Conservation (phyloP, 176 grass and related monocot species). For the Paspalum notatum region DNA sequence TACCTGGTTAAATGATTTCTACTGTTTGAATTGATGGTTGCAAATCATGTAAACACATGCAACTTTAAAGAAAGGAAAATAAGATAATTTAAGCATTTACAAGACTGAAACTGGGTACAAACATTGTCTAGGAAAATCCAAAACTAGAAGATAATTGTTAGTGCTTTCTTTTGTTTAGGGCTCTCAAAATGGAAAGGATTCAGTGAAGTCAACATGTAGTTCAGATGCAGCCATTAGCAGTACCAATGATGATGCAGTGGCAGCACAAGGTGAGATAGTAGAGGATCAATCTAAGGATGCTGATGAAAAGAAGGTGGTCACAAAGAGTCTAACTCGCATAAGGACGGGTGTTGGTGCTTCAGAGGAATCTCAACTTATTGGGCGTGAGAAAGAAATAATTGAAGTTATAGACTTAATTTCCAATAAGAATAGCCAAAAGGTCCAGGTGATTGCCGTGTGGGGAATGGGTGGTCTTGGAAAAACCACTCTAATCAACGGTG, state of each 20-base stretch:
- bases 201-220: neutral
- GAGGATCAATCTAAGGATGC: neutral
- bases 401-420: neutral
- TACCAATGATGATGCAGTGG: neutral
- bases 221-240: no score
- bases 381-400: neutral
- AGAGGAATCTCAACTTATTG: constrained; percentile 6
- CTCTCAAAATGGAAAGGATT: neutral
- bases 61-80: neutral
- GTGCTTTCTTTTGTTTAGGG: neutral
- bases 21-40: no score
- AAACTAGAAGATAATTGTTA: neutral
- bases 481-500: constrained; percentile 9
- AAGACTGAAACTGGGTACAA: neutral
- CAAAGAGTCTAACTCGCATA: neutral
- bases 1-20: no score
- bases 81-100: neutral
- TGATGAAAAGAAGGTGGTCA: neutral
- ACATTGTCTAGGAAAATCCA: neutral
- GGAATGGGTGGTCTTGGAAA: constrained; percentile 46
- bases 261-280: neutral
- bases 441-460: constrained; percentile 19
- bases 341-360: neutral
- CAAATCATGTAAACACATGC: no score
- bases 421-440: no score